Evolutionary conservation across 2,329 filamentous ascomycete species (phyloP), one percentile per base, ranked within the genome.

Genomic region (Madurella fahalii): DNA sequence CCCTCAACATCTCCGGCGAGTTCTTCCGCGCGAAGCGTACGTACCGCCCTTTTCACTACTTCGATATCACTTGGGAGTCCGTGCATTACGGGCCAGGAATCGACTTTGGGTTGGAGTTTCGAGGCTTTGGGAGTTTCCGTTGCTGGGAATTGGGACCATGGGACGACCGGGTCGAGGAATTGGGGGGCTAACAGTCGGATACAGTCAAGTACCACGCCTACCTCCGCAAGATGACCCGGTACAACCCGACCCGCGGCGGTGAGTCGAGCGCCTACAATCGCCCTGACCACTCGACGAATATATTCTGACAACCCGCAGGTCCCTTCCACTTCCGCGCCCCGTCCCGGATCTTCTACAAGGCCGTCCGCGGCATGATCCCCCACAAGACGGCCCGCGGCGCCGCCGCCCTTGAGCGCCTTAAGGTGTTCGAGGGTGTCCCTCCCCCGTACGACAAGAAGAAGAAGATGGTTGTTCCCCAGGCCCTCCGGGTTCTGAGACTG

Each of bases 21-120:
- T 99, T 99, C 90, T 99, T 99, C 89, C 91, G 94, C 78, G 87
- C 93, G 69, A 99, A 99, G 89, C 89, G 94, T 99, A 96, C 79
- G 93, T 96, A 72, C 63, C 63, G 64, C 61, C 62, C 60, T 63
- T 58, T 52, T 44, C 52, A n/a, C 59, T 40, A 4, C 11, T 51
- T 51, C 49, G 45, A 31, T 40, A n/a, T 51, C 16, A 31, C n/a
- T 42, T 42, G 5, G n/a, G 48, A 13, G 40, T 34, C 47, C 5
- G n/a, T 17, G 39, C 25, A 30, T 37, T 45, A 40, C 17, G 43
- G 40, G 41, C 8, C 46, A 11, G 20, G 25, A 50, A 49, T 41
- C 30, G 30, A 46, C n/a, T 37, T 40, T 39, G 18, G 50, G 40
- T 11, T 15, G 34, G 12, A 7, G 11, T 12, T 5, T 37, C 9